phyloP scores from a whole-genome alignment of 352 stramenopile species.

The Thalassiosira livingstoniorum region DNA sequence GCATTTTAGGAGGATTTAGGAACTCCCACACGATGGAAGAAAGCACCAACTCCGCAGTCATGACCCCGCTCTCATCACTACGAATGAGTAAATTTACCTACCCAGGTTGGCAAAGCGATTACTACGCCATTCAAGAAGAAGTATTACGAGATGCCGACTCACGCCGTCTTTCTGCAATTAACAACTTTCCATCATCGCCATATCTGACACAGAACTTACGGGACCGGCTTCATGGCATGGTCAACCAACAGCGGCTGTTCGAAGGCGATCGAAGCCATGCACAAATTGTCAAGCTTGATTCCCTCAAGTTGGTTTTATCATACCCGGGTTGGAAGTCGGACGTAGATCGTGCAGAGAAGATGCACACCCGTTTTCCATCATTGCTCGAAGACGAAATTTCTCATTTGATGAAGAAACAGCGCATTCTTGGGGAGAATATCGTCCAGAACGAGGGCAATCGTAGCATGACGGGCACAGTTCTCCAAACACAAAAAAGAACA shows the following conservation, averaged over 20 bases:
- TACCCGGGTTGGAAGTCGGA: conserved; percentile 20
- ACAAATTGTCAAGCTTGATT: conserved; percentile 27
- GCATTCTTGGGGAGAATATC: conserved; percentile 7
- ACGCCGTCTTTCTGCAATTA: not conserved
- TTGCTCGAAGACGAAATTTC: conserved; percentile 14
- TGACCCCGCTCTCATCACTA: not conserved
- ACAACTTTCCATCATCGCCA: too few species aligned
- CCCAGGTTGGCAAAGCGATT: conserved; percentile 22
- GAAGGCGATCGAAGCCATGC: conserved; percentile 19
- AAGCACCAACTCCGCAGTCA: too few species aligned
- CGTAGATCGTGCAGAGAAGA: conserved; percentile 19
- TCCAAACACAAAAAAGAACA: not conserved
- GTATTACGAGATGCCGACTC: not conserved
- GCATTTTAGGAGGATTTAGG: too few species aligned
- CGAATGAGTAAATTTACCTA: conserved; percentile 19
- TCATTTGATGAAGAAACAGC: conserved; percentile 12
- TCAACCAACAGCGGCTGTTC: conserved; percentile 24
- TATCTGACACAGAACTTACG: not conserved
- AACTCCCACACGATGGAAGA: too few species aligned
- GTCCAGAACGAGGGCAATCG: not conserved
- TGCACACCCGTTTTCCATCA: conserved; percentile 31
- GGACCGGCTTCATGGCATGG: conserved; percentile 19
- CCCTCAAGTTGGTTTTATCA: not conserved
- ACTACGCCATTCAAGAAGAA: conserved; percentile 12
- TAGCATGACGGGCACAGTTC: not conserved